Conservation (phyloP, 1,284 basidiomycete species). For the Mycena sp. region DNA sequence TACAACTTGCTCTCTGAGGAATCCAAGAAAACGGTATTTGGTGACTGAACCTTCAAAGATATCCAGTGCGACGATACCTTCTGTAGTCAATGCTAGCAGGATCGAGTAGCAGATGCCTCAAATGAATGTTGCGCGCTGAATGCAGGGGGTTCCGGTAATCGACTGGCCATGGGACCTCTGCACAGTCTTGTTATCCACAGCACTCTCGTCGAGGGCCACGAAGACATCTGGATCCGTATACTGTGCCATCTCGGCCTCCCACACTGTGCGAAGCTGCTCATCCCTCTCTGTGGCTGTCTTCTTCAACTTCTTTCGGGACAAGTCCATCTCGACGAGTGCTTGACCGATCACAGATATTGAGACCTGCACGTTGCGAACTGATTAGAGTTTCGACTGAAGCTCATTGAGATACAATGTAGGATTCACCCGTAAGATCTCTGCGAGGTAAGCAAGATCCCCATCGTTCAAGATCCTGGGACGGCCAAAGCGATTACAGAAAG, state of each 20-base stretch:
- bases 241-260: conserved; percentile 31
- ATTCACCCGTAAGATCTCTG: no score
- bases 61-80: no score
- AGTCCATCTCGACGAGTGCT: conserved; percentile 30
- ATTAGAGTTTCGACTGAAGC: conserved; percentile 32
- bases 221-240: conserved; percentile 13
- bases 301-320: conserved; percentile 35
- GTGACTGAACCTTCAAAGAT: no score
- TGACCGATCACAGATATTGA: conserved; percentile 21
- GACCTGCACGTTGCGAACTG: conserved; percentile 32
- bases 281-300: conserved; percentile 38
- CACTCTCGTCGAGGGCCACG: no score
- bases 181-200: conserved; percentile 34
- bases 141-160: conserved; percentile 30
- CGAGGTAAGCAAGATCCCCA: no score
- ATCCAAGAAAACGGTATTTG: no score
- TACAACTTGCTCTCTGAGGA: no score
- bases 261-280: conserved; percentile 36
- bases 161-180: conserved; percentile 26
- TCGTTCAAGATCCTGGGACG: conserved; percentile 21
- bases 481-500: conserved; percentile 10
- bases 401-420: conserved; percentile 33
- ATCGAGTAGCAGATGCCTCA: no score
- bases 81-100: no score
- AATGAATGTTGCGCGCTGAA: conserved; percentile 32